Percentiles rank a stretch among this genome's conserved stretches.
Evolutionary conservation across 23 red algal species (phyloP).

Genomic region (Pyropia haitanensis): DNA sequence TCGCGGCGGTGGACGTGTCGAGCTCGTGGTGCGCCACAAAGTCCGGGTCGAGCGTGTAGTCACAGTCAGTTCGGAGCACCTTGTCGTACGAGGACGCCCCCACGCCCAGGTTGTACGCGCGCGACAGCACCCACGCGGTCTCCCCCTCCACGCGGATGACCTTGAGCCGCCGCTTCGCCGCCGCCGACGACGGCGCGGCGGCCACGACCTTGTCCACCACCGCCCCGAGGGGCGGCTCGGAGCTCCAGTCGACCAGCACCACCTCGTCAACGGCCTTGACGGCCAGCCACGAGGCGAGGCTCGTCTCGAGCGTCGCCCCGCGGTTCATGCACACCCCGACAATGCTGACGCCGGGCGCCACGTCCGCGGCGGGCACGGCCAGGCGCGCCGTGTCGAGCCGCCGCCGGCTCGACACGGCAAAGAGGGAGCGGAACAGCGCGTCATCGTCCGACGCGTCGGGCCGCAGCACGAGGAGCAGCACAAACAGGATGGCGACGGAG

Average conservation of each 20-base stretch:
- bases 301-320: constrained; percentile 22
- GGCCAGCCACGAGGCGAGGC: constrained; percentile 19
- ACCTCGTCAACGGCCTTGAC: constrained; percentile 33
- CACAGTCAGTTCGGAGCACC: constrained; percentile 59
- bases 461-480: too few species aligned
- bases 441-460: too few species aligned
- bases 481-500: too few species aligned
- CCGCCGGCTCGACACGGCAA: not conserved
- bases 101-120: constrained; percentile 64
- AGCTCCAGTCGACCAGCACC: constrained; percentile 55
- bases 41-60: constrained; percentile 21
- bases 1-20: not conserved
- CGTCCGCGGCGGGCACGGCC: not conserved
- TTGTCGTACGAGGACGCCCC: constrained; percentile 10
- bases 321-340: constrained; percentile 69
- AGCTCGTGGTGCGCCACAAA: constrained; percentile 44
- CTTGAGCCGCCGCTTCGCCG: constrained; percentile 11
- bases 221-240: constrained; percentile 16
- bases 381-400: not conserved
- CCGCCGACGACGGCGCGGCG: constrained; percentile 11
- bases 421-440: too few species aligned
- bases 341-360: constrained; percentile 24
- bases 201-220: not conserved
- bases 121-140: constrained; percentile 36
- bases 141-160: constrained; percentile 40